Evolutionary conservation across 768 basidiomycete species (phyloP).

Genomic region (Porphyrellus cyaneotinctus): DNA sequence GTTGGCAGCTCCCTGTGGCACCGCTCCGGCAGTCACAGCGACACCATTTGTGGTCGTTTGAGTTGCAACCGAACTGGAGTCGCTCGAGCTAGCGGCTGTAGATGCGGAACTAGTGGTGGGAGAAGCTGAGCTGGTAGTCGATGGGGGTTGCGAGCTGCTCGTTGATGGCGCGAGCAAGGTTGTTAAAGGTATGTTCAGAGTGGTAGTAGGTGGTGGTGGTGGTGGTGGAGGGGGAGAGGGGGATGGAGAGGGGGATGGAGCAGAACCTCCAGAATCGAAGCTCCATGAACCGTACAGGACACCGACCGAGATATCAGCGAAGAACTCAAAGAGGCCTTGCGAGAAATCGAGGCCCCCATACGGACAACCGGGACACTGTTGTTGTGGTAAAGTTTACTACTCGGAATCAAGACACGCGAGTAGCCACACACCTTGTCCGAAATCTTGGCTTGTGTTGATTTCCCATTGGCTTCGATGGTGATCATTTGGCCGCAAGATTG

Average conservation of each 20-base stretch:
- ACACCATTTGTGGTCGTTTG: conserved; percentile 16
- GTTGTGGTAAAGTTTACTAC: neutral
- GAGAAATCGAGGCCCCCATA: conserved; percentile 65
- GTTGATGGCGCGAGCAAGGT: conserved; percentile 18
- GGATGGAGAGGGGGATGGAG: conserved; percentile 24
- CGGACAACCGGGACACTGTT: conserved; percentile 69
- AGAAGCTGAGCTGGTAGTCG: conserved; percentile 19
- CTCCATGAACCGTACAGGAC: conserved; percentile 59
- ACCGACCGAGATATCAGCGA: conserved; percentile 46
- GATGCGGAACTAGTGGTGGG: conserved; percentile 15
- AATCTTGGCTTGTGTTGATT: conserved; percentile 53
- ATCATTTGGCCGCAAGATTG: conserved; percentile 58
- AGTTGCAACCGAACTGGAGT: conserved; percentile 23
- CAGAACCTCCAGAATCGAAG: conserved; percentile 29
- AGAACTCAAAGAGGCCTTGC: conserved; percentile 59
- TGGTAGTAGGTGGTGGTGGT: conserved; percentile 15
- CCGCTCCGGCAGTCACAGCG: conserved; percentile 10
- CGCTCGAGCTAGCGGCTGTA: conserved; percentile 6
- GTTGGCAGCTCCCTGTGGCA: neutral
- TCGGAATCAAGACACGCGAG: neutral
- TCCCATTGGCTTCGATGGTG: conserved; percentile 57
- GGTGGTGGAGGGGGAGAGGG: neutral
- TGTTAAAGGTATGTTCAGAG: conserved; percentile 15
- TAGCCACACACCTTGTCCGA: conserved; percentile 49
- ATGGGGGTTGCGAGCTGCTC: conserved; percentile 22